Evolutionary conservation across 2,329 filamentous ascomycete species (phyloP).

Genomic region (Ceratocystis alfenasii): DNA sequence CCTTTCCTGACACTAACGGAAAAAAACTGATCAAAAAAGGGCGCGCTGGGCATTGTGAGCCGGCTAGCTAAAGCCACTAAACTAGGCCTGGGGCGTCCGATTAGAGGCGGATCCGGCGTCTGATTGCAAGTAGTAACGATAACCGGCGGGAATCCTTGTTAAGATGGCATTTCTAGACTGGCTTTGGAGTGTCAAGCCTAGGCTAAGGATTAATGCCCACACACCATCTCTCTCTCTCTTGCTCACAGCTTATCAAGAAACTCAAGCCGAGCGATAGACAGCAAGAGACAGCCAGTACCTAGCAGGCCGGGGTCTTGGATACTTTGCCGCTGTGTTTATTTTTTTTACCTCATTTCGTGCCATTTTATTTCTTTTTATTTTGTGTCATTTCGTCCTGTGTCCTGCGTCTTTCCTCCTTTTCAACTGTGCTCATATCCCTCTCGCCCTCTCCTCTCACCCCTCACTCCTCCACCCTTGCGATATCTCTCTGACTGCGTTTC

Average conservation of each 20-base stretch:
- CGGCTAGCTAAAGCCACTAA: background rate
- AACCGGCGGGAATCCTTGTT: background rate
- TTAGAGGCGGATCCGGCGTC: background rate
- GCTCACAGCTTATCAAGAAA: background rate
- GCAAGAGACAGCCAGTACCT: background rate
- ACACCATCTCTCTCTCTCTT: background rate
- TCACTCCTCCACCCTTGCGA: background rate
- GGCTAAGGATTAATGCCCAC: background rate
- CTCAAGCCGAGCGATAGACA: background rate
- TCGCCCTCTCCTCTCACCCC: background rate
- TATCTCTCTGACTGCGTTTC: background rate
- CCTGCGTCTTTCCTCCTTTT: background rate
- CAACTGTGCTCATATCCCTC: background rate
- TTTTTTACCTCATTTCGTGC: too few species aligned
- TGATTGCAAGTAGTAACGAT: background rate
- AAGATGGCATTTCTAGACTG: background rate
- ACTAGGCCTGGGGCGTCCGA: conserved; percentile 2
- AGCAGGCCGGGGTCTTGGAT: background rate
- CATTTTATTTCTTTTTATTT: too few species aligned
- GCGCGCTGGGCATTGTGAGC: background rate
- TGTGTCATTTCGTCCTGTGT: background rate
- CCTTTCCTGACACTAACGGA: background rate
- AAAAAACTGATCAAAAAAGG: background rate
- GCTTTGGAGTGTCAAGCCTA: background rate
- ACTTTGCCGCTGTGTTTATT: background rate